Evolutionary conservation across 2,329 filamentous ascomycete genomes (phyloP), one percentile per base, ranked within the genome.

Genomic region (Colletotrichum australisinense): DNA sequence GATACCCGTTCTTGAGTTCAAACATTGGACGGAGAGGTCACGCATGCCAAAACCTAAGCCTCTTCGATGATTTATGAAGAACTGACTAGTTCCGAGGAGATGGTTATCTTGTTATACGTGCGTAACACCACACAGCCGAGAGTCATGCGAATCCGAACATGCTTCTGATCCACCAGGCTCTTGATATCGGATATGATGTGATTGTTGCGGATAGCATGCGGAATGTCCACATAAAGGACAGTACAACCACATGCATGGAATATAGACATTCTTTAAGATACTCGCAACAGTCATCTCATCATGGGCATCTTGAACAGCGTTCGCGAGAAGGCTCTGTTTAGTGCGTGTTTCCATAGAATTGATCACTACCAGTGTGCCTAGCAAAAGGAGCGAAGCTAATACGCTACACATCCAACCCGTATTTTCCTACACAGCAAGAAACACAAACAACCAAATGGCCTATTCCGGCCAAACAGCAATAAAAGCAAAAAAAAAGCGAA

Each of bases 1-100:
- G 71, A 73, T 73, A 73, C 71, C 71, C 71, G 49, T 71, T 66
- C 49, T 28, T 56, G 30, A 71, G 8, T 71, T 57, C 16, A 5
- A 55, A 7, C 4, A 28, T 5, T 1, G 53, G 14, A n/a, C 24
- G 7, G 9, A 2, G 42, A n/a, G 16, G 14, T 42, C 12, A 53
- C 38, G 28, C 35, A 30, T 22, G 24, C 11, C 12, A 9, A 53
- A 5, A 11, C 11, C 5, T 9, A 24, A 24, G n/a, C 52, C 24
- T 53, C 52, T 2, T 53, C 3, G 22, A 11, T 24, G 26, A 22
- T 5, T 4, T 9, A 12, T 11, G 12, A 26, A 7, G 16, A 22
- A 24, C 26, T 16, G 12, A 32, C 19, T 24, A 12, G 16, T 26
- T 46, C 19, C 42, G 19, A n/a, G 19, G 2, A n/a, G 7, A 19